Conservation (phyloP, 1,284 basidiomycete species). For the Hymenochaete sp. region DNA sequence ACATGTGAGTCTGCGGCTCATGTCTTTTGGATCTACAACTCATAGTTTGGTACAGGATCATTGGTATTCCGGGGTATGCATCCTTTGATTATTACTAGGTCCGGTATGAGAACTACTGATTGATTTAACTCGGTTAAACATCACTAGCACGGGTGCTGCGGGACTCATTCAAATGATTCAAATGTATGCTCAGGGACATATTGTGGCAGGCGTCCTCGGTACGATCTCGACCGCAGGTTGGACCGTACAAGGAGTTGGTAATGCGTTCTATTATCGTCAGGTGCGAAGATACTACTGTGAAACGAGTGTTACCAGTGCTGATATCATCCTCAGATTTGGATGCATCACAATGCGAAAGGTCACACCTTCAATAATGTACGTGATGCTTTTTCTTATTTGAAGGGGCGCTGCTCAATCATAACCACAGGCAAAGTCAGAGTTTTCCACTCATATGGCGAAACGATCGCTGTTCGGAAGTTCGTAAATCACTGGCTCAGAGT, state of each 20-base stretch:
- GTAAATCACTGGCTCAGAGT: no score
- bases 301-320: slow-evolving; percentile 3
- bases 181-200: slow-evolving; percentile 52
- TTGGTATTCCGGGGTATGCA: slow-evolving; percentile 69
- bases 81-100: slow-evolving; percentile 16
- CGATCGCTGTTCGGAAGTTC: no score
- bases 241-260: slow-evolving; percentile 77
- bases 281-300: slow-evolving; percentile 30
- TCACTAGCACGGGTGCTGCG: slow-evolving; percentile 77
- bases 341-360: slow-evolving; percentile 73
- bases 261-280: slow-evolving; percentile 75
- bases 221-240: slow-evolving; percentile 80
- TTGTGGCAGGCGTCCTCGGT: slow-evolving; percentile 73
- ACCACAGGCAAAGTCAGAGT: slow-evolving; percentile 71
- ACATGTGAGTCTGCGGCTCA: slow-evolving; percentile 50
- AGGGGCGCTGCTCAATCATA: slow-evolving; percentile 15
- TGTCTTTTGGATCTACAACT: background rate
- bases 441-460: slow-evolving; percentile 80
- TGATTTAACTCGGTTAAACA: slow-evolving; percentile 24
- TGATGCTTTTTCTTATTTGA: slow-evolving; percentile 11
- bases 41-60: slow-evolving; percentile 49
- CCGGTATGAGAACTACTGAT: slow-evolving; percentile 12
- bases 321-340: slow-evolving; percentile 58
- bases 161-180: slow-evolving; percentile 91
- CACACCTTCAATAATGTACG: slow-evolving; percentile 75